Evolutionary conservation across 2,329 filamentous ascomycete genomes (phyloP).

Genomic region (Parastagonospora avenae): DNA sequence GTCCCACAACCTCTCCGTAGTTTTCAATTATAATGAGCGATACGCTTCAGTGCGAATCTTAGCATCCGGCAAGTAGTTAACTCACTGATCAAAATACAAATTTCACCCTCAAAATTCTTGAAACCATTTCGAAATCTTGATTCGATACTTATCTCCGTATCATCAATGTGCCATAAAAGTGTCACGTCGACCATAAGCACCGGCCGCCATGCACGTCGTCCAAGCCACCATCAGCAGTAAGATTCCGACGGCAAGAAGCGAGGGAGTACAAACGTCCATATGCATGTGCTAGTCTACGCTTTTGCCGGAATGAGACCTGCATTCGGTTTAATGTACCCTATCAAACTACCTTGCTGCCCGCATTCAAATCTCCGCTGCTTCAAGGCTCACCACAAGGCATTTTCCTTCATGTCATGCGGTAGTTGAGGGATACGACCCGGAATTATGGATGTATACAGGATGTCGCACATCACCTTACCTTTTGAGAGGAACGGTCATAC

Average conservation of each 20-base stretch:
- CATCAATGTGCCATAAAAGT: neutral
- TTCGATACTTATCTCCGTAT: too few relatives aligned
- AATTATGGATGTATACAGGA: neutral
- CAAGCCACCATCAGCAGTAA: constrained; percentile 8
- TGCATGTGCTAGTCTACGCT: neutral
- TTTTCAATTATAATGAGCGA: too few relatives aligned
- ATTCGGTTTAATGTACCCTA: neutral
- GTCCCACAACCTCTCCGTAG: too few relatives aligned
- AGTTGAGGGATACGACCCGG: neutral
- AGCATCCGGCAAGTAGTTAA: too few relatives aligned
- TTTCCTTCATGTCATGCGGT: constrained; percentile 2
- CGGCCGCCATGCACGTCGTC: neutral
- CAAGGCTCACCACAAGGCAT: constrained; percentile 14
- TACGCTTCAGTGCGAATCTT: too few relatives aligned
- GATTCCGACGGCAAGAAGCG: constrained; percentile 4
- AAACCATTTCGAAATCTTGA: too few relatives aligned
- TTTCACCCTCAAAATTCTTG: too few relatives aligned
- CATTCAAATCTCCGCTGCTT: constrained; percentile 4
- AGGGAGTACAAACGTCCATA: neutral
- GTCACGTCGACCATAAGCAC: neutral
- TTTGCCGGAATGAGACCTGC: neutral
- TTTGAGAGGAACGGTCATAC: neutral
- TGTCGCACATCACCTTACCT: neutral
- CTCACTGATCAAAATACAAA: too few relatives aligned
- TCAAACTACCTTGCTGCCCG: neutral